These are phyloP conservation scores for Kandelia obovata DNA, from an alignment of 345 rosid genomes.

Conservation along the genomic window DNA sequence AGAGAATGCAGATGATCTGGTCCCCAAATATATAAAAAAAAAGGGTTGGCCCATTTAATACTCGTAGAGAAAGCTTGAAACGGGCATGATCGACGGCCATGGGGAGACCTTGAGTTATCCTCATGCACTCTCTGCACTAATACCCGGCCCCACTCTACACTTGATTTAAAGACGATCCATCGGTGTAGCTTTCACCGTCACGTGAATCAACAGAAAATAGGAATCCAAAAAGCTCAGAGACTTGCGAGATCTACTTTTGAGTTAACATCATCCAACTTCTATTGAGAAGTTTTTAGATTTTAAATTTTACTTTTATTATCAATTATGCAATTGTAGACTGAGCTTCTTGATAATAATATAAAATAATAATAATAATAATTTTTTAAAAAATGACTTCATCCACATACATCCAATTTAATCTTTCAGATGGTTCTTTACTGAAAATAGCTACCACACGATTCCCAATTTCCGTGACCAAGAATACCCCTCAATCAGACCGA, in stretches of 20 bases:
- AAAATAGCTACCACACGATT: constrained; percentile 34
- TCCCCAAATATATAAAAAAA: no score
- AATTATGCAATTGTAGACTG: no score
- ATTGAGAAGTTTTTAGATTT: no score
- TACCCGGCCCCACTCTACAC: constrained; percentile 12
- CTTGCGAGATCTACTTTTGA: no score
- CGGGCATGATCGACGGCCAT: not conserved
- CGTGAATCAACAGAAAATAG: constrained; percentile 1
- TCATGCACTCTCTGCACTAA: not conserved
- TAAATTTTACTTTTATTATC: no score
- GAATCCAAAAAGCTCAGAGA: constrained; percentile 4
- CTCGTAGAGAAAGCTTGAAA: not conserved
- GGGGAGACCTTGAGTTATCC: not conserved
- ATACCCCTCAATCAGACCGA: no score
- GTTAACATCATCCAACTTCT: no score
- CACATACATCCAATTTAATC: not conserved
- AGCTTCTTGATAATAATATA: no score
- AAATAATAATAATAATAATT: no score
- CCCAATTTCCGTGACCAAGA: constrained; percentile 5
- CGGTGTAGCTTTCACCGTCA: constrained; percentile 16
- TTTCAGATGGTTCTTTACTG: constrained; percentile 20
- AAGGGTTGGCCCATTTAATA: not conserved
- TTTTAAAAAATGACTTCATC: no score
- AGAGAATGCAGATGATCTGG: no score
- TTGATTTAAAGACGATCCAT: constrained; percentile 6